These are phyloP conservation scores for Syncephalastrum monosporum DNA, from an alignment of 371 early-diverging fungal species.

Conservation along the genomic window DNA sequence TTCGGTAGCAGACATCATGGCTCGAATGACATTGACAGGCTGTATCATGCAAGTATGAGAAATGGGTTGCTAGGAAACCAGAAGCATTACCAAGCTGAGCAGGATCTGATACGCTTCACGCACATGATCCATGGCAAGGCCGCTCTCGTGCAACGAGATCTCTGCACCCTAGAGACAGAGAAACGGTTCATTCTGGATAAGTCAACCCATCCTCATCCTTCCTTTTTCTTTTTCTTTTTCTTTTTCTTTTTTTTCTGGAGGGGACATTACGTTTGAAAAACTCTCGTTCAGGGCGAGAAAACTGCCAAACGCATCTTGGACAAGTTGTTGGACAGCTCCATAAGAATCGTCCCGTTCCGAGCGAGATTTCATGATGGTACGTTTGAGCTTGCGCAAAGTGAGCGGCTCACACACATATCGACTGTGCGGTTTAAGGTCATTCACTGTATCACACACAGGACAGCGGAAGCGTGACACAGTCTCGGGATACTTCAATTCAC, in stretches of 20 bases:
- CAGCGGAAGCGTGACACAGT: slow-evolving; percentile 79
- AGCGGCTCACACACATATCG: slow-evolving; percentile 41
- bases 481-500: slow-evolving; percentile 71
- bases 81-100: slow-evolving; percentile 54
- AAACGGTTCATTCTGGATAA: background rate
- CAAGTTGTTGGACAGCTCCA: slow-evolving; percentile 53
- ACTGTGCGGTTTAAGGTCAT: slow-evolving; percentile 62
- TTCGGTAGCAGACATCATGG: slow-evolving; percentile 81
- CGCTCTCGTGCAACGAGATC: slow-evolving; percentile 61
- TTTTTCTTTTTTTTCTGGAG: too few species aligned
- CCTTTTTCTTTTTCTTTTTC: too few species aligned
- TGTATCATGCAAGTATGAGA: slow-evolving; percentile 13
- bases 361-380: slow-evolving; percentile 34
- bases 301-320: slow-evolving; percentile 62
- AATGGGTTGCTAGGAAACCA: background rate
- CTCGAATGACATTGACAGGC: slow-evolving; percentile 61
- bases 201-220: background rate
- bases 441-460: slow-evolving; percentile 89
- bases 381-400: slow-evolving; percentile 51
- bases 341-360: slow-evolving; percentile 33
- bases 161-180: slow-evolving; percentile 40
- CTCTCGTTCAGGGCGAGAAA: slow-evolving; percentile 75
- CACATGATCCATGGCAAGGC: slow-evolving; percentile 67
- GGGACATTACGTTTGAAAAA: slow-evolving; percentile 61
- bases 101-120: slow-evolving; percentile 70